Evolutionary conservation across 2,329 filamentous ascomycete species (phyloP), one percentile per base, ranked within the genome.

Genomic region (Aspergillus sp.): DNA sequence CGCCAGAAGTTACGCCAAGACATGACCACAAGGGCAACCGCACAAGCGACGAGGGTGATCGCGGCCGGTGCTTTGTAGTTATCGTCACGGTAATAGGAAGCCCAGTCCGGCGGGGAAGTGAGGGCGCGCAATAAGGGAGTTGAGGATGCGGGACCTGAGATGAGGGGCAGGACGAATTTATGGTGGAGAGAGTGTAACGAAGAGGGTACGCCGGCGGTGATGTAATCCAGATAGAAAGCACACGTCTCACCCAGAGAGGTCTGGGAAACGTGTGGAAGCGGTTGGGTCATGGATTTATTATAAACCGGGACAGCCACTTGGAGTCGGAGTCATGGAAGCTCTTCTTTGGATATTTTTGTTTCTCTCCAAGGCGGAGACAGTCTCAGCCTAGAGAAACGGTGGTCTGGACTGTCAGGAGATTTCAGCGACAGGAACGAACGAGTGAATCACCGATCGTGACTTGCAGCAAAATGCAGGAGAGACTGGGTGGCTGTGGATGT

Each of bases 231-330:
- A 59, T 76, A 76, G 38, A 71, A 67, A 59, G 73, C 68, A 60
- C 72, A 74, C 66, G 72, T 74, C 69, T 76, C 71, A 66, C 72
- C 71, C 69, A 75, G 65, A 54, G 70, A 71, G 66, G 72, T 71
- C 67, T 72, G 65, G 66, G 69, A 66, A 66, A 72, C 61, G 54
- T 68, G 66, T 58, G 70, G 72, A 53, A 72, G 69, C 66, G 72
- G 68, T 62, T 74, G 63, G 66, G 66, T 76, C 74, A 76, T 74
- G 65, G 71, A 71, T 67, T 65, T 64, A 60, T 62, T 64, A 60
- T 62, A 38, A 45, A 51, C 39, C 49, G 52, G 47, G 18, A 17
- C 24, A 44, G 48, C 49, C 41, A 43, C 44, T 18, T 39, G 22
- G 44, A 50, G 55, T 54, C 60, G 56, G 55, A 48, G 55, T 62